A percentile compares a stretch with the other conserved stretches of the same genome.
phyloP scores from a whole-genome alignment of 148 eudicot genomes.

The Fagopyrum homotropicum region DNA sequence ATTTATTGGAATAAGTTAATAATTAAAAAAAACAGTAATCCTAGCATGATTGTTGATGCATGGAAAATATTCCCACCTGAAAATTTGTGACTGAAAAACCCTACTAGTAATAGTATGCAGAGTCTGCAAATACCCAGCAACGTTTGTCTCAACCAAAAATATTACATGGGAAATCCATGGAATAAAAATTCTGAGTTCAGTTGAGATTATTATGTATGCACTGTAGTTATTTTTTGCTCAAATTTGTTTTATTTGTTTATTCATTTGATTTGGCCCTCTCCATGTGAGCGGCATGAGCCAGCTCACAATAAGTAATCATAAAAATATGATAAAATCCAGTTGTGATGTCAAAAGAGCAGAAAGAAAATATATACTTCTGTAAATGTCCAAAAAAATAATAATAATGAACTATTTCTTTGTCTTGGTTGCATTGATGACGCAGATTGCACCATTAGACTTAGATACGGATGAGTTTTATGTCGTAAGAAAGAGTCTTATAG shows the following conservation, averaged over 20 bases:
- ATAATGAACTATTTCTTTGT: neutral
- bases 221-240: neutral
- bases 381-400: neutral
- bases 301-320: neutral
- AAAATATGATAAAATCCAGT: neutral
- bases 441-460: slow-evolving; percentile 88
- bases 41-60: neutral
- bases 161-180: neutral
- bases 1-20: neutral
- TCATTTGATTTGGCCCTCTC: neutral
- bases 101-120: neutral
- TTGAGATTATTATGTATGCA: neutral
- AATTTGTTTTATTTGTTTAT: neutral
- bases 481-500: slow-evolving; percentile 46
- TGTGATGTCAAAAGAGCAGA: neutral
- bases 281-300: neutral
- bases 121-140: neutral
- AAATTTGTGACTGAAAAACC: neutral
- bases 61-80: neutral
- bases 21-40: neutral
- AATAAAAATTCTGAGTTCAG: neutral
- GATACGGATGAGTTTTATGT: slow-evolving; percentile 63
- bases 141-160: neutral
- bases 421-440: slow-evolving; percentile 20
- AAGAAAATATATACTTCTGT: neutral